Evolutionary conservation across 108 stramenopile genomes (phyloP).

Genomic region (Cyclostephanos tholiformis): DNA sequence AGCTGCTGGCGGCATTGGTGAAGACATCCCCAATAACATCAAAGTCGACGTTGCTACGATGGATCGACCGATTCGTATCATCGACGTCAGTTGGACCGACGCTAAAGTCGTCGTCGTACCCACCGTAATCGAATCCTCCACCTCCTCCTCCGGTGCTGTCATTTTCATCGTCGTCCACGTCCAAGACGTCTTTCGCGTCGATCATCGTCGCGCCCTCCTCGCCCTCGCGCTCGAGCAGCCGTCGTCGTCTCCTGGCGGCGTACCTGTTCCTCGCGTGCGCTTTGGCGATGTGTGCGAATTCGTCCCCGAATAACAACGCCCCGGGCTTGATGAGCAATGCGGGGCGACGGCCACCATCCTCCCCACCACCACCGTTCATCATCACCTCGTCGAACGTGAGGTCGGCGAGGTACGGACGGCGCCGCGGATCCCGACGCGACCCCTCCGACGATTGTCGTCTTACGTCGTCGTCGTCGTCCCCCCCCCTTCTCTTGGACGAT

Average conservation of each 20-base stretch:
- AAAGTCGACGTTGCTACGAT: conserved; percentile 54
- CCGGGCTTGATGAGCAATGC: conserved; percentile 37
- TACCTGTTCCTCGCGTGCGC: conserved; percentile 61
- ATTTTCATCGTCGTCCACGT: conserved; percentile 46
- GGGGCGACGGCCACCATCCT: conserved; percentile 16
- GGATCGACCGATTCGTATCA: neutral
- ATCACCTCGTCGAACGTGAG: conserved; percentile 18
- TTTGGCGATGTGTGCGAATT: conserved; percentile 85
- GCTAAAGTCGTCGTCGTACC: conserved; percentile 41
- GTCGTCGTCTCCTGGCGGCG: conserved; percentile 41
- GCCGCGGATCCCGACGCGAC: neutral
- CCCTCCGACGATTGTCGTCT: neutral
- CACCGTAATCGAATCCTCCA: conserved; percentile 54
- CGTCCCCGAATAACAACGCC: conserved; percentile 72
- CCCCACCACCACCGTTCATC: conserved; percentile 7
- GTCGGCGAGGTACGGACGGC: conserved; percentile 27
- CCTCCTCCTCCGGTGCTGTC: conserved; percentile 49
- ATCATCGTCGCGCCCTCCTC: conserved; percentile 1
- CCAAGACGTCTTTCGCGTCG: conserved; percentile 27
- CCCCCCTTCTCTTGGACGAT: conserved; percentile 2
- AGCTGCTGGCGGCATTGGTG: conserved; percentile 28
- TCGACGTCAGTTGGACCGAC: conserved; percentile 21
- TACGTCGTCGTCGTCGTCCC: neutral
- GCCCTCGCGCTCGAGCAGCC: conserved; percentile 39
- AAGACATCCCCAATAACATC: conserved; percentile 51